Percentiles rank a stretch among this genome's conserved stretches.
Conservation (phyloP, 129 eudicot genomes). For the Ambrosia trifida region DNA sequence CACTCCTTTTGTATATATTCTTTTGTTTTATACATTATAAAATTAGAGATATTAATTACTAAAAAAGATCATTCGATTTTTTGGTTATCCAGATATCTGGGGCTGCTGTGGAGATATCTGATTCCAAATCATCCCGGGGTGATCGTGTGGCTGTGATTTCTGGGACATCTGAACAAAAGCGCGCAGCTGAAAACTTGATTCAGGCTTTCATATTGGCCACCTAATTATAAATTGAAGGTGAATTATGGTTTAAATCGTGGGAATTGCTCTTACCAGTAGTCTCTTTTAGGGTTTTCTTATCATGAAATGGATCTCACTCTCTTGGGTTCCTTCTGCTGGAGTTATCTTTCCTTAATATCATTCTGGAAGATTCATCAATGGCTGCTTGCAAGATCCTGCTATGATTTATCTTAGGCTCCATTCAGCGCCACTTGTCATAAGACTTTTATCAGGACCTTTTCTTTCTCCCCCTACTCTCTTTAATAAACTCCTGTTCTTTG, state of each 20-base stretch:
- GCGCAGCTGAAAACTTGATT: conserved; percentile 89
- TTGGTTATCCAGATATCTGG: conserved; percentile 81
- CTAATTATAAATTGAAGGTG: conserved; percentile 43
- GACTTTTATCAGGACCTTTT: conserved; percentile 43
- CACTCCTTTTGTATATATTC: not conserved
- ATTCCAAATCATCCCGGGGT: conserved; percentile 77
- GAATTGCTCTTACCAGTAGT: conserved; percentile 26
- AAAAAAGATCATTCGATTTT: conserved; percentile 5
- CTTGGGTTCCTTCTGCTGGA: conserved; percentile 40
- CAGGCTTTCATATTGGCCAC: conserved; percentile 98
- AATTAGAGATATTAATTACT: not conserved
- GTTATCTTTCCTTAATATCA: conserved; percentile 31
- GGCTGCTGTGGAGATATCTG: conserved; percentile 82
- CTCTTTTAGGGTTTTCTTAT: conserved; percentile 37
- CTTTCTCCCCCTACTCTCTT: conserved; percentile 38
- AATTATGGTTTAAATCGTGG: conserved; percentile 30
- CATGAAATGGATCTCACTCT: conserved; percentile 32
- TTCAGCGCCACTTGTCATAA: conserved; percentile 39
- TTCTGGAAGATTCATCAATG: conserved; percentile 33
- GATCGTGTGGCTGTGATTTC: conserved; percentile 88
- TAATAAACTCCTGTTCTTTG: conserved; percentile 37
- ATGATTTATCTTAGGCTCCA: conserved; percentile 42
- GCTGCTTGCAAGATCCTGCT: conserved; percentile 21
- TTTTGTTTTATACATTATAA: not conserved
- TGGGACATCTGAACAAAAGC: conserved; percentile 94